Conservation (phyloP, 73 alveolate species). For the Uronychia binucleata region DNA sequence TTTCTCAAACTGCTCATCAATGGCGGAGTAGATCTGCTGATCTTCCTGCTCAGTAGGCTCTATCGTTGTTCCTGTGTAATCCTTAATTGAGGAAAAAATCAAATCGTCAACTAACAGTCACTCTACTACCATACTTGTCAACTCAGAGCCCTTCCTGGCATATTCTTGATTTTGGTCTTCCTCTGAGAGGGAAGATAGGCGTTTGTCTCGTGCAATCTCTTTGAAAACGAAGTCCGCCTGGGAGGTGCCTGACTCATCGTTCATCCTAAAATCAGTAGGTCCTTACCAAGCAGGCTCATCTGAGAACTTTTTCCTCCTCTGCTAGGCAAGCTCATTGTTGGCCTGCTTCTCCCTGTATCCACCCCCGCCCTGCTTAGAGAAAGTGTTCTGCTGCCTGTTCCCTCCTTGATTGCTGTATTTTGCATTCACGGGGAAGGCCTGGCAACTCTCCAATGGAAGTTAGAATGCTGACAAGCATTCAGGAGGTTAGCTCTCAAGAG, state of each 20-base stretch:
- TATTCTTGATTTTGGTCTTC: neutral
- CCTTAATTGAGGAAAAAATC: neutral
- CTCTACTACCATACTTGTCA: neutral
- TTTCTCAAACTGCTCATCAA: neutral
- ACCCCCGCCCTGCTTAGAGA: neutral
- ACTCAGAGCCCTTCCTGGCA: neutral
- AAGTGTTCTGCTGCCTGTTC: neutral
- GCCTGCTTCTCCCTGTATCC: neutral
- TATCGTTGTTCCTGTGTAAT: neutral
- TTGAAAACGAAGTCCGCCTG: neutral
- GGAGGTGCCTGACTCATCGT: neutral
- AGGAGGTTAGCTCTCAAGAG: neutral
- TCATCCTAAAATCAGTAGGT: neutral
- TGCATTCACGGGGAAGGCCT: neutral
- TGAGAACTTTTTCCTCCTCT: neutral
- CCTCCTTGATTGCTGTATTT: neutral
- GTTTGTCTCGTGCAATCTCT: neutral
- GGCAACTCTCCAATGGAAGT: neutral
- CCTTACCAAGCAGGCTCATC: neutral
- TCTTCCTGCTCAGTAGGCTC: neutral
- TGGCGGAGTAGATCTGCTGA: neutral
- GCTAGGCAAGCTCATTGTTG: neutral
- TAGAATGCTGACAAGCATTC: neutral
- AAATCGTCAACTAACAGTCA: neutral
- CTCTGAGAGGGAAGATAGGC: neutral